Conservation (phyloP, 345 rosid species). For the Odontarrhena argentea region DNA sequence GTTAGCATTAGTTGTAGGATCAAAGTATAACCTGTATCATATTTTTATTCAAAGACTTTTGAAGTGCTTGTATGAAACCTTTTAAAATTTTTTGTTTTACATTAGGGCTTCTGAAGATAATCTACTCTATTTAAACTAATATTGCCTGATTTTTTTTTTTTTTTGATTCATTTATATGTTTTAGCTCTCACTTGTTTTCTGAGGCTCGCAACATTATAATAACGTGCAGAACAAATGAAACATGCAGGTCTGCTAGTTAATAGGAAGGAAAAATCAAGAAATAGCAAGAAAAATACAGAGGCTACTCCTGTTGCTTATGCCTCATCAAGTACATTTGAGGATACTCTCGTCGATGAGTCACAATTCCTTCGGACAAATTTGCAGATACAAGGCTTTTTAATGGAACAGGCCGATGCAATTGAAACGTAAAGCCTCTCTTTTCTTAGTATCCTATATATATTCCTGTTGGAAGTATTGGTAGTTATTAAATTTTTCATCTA, state of each 20-base stretch:
- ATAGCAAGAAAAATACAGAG: constrained; percentile 47
- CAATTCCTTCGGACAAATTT: constrained; percentile 69
- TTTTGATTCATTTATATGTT: constrained; percentile 9
- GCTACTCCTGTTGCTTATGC: constrained; percentile 44
- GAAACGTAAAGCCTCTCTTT: constrained; percentile 59
- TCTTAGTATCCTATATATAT: not conserved
- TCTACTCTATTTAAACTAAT: not conserved
- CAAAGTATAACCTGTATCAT: constrained; percentile 20
- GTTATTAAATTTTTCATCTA: constrained; percentile 11
- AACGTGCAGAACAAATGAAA: constrained; percentile 34
- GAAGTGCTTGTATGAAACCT: constrained; percentile 7
- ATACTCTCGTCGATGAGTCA: constrained; percentile 47
- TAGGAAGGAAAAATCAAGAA: constrained; percentile 51
- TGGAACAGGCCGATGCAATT: constrained; percentile 83
- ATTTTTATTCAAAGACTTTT: constrained; percentile 1
- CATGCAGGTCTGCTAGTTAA: constrained; percentile 62
- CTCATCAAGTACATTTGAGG: constrained; percentile 44
- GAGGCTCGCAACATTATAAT: constrained; percentile 14
- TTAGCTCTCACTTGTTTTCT: constrained; percentile 22
- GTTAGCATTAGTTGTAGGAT: constrained; percentile 19
- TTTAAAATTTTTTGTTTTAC: not conserved
- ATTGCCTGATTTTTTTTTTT: not conserved
- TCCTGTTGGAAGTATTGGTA: constrained; percentile 14
- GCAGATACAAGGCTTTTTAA: constrained; percentile 89
- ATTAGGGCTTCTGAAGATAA: constrained; percentile 18